Evolutionary conservation across 257 asterid genomes (phyloP).

Genomic region (Cruciata laevipes): DNA sequence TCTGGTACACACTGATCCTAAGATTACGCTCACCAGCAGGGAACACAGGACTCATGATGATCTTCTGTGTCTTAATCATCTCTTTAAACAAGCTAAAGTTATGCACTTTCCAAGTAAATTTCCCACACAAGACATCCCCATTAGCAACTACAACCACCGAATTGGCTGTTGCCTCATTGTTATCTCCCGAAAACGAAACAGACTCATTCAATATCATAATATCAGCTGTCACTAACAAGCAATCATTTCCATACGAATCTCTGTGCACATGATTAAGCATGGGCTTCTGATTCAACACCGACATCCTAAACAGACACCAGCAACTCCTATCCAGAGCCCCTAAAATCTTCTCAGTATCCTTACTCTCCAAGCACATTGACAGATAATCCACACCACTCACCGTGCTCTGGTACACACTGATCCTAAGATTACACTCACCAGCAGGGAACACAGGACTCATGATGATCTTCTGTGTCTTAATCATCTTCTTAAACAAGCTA

Average conservation of each 20-base stretch:
- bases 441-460: no score
- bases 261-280: no score
- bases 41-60: no score
- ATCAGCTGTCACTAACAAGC: slow-evolving; percentile 76
- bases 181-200: slow-evolving; percentile 70
- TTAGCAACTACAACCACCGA: slow-evolving; percentile 40
- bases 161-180: slow-evolving; percentile 38
- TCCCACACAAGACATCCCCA: slow-evolving; percentile 83
- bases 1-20: no score
- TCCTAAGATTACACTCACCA: no score
- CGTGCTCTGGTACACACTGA: no score
- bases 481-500: slow-evolving; percentile 93
- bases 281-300: no score
- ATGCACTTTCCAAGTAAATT: slow-evolving; percentile 93
- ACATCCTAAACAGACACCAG: slow-evolving; percentile 99
- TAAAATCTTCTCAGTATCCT: slow-evolving; percentile 82
- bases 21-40: no score
- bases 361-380: slow-evolving; percentile 99
- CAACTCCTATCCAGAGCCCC: slow-evolving; percentile 79
- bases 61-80: slow-evolving; percentile 96
- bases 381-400: no score
- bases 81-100: slow-evolving; percentile 90
- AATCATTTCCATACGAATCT: slow-evolving; percentile 67
- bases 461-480: slow-evolving; percentile 93
- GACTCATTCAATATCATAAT: slow-evolving; percentile 87